A percentile compares a stretch with the other conserved stretches of the same genome.
phyloP scores from a whole-genome alignment of 2,329 filamentous ascomycete genomes.

The Exophiala xenobiotica region DNA sequence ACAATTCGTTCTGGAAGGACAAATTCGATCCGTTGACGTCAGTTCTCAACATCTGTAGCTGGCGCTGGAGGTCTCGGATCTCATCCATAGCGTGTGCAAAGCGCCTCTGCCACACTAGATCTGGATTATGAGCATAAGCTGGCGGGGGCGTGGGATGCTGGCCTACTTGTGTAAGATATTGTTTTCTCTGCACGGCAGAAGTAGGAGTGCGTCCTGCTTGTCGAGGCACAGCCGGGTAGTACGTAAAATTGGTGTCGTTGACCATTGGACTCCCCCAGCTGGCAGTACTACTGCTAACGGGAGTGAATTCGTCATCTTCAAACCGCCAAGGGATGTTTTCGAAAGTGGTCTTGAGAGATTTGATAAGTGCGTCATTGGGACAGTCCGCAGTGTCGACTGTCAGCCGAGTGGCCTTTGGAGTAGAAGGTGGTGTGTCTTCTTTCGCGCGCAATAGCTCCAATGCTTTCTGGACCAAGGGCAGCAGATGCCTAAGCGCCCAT shows the following conservation, averaged over 20 bases:
- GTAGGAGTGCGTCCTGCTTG: constrained; percentile 7
- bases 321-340: constrained; percentile 28
- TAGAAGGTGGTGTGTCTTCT: constrained; percentile 22
- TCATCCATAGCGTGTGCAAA: constrained; percentile 28
- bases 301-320: constrained; percentile 28
- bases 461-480: constrained; percentile 27
- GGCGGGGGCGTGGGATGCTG: constrained; percentile 16
- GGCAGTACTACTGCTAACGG: constrained; percentile 28
- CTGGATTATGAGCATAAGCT: constrained; percentile 21
- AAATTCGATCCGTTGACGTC: constrained; percentile 21
- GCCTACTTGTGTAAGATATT: constrained; percentile 11
- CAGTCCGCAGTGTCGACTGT: constrained; percentile 17
- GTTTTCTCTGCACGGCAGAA: constrained; percentile 14
- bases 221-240: constrained; percentile 5
- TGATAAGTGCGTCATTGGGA: constrained; percentile 23
- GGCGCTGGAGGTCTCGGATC: constrained; percentile 26
- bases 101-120: constrained; percentile 27
- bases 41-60: constrained; percentile 20
- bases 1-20: constrained; percentile 24
- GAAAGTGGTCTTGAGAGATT: constrained; percentile 26
- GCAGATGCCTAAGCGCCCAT: constrained; percentile 24
- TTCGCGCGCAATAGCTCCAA: constrained; percentile 18
- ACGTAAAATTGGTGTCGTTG: constrained; percentile 8
- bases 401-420: constrained; percentile 14
- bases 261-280: constrained; percentile 29